Evolutionary conservation across 2,329 filamentous ascomycete genomes (phyloP), one percentile per base, ranked within the genome.

Genomic region (Epichloe typhina): DNA sequence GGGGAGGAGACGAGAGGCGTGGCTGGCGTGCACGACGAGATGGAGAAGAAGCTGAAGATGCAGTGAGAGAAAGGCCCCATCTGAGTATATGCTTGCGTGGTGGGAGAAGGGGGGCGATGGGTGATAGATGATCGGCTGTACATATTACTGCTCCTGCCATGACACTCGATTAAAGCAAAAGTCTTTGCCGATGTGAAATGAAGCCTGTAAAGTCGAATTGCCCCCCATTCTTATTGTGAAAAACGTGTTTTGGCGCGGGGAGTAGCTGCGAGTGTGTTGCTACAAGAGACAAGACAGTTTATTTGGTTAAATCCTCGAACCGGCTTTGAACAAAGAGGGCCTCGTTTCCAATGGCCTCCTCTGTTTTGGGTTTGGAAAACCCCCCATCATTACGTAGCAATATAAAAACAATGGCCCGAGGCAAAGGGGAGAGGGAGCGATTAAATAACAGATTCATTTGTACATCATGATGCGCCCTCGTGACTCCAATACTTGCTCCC

Each of bases 21-120:
- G 41, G 79, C 83, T 23, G 80, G 83, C 49, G 83, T 96, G 69
- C 89, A 96, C 61, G 84, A 88, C 52, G 91, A 97, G 79, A 89
- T 96, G 82, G 91, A 96, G 81, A 79, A 80, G 69, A 88, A 88
- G 77, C 73, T 95, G 69, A 86, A 83, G 76, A 94, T 96, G 65
- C 59, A 64, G 55, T 62, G 57, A 42, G 47, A 11, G 31, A 35
- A 35, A n/a, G n/a, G 17, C 17, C 38, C 4, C 3, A 15, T 31
- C 26, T 9, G 37, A 15, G 26, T 26, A 23, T 9, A 19, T 12
- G 15, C n/a, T 31, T 36, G 23, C 26, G 8, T 31, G 8, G 3
- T 31, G 26, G 26, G 4, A 31, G 3, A 31, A 9, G 26, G 8
- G 8, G 8, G 26, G 26, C 26, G 8, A 31, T 11, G 26, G 7